Evolutionary conservation across 2,329 filamentous ascomycete species (phyloP), one percentile per base, ranked within the genome.

Genomic region (Pseudogymnoascus sp.): DNA sequence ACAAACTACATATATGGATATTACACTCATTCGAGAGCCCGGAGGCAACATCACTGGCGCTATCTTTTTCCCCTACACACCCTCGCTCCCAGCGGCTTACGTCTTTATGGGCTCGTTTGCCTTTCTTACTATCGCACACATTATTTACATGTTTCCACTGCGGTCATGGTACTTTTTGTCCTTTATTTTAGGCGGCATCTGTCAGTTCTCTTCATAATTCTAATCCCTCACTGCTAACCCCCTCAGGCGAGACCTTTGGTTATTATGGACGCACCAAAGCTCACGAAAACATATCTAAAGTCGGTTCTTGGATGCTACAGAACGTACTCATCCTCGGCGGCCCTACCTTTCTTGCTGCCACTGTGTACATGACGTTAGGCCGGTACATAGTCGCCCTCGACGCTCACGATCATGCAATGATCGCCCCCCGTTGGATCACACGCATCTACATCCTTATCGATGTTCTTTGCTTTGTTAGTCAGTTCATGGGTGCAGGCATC

Each of bases 401-500:
- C 18, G 79, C 76, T 2, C 73, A 76, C n/a, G 63, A 72, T 0
- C 73, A 77, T 66, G 78, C 80, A 0, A 64, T 81, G 18, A 74
- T 83, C 46, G 68, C 73, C 1, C 71, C 74, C 1, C 74, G 62
- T 3, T 80, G 78, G 76, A 69, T 82, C 7, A 82, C 81, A 14
- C 81, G 79, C 64, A 70, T 82, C 21, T 84, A 83, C 64, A 79
- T 83, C 2, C 64, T 74, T 3, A 80, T 79, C 14, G 81, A 83
- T 63, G 70, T 82, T 1, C 36, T 81, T 3, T 79, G 76, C 1
- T 79, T 83, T 64, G 40, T 78, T 14, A 72, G 77, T 0, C 81
- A 83, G 66, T 53, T 53, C n/a, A 53, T 53, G 46, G 46, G 46
- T 16, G 59, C 64, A 23, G 62, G 59, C 0, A n/a, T 66, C 6